Evolutionary conservation across 768 basidiomycete genomes (phyloP).

Genomic region (Thelephora ganbajun): DNA sequence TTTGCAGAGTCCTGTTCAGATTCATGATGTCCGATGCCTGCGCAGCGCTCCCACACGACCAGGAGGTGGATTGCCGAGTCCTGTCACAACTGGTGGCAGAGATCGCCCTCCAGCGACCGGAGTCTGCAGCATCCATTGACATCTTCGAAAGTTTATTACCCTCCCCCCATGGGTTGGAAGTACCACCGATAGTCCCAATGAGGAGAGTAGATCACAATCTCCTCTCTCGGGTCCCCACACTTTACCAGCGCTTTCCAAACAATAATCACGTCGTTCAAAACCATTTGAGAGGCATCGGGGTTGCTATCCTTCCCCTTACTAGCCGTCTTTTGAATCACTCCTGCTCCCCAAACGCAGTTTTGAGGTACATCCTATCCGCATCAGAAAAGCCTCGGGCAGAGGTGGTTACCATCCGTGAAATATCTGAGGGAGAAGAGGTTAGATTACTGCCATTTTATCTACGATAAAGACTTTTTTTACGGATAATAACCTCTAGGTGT

Average conservation of each 20-base stretch:
- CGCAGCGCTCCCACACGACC: constrained; percentile 34
- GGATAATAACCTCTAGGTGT: constrained; percentile 33
- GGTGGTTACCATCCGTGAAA: constrained; percentile 46
- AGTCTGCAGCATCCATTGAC: not conserved
- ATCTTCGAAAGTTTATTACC: not conserved
- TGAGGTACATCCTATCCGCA: constrained; percentile 36
- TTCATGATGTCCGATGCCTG: constrained; percentile 33
- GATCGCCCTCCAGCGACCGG: constrained; percentile 9
- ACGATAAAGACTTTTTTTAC: not conserved
- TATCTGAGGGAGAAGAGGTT: constrained; percentile 54
- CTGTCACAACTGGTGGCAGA: constrained; percentile 49
- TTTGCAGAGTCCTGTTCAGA: constrained; percentile 46
- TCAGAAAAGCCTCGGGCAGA: constrained; percentile 38
- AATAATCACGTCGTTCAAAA: constrained; percentile 75
- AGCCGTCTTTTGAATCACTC: constrained; percentile 80
- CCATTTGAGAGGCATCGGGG: constrained; percentile 53
- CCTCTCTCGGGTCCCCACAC: constrained; percentile 4
- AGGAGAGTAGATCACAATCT: too few relatives aligned
- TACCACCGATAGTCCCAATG: too few relatives aligned
- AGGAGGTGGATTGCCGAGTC: constrained; percentile 47
- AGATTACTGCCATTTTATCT: constrained; percentile 1
- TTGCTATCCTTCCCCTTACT: constrained; percentile 65
- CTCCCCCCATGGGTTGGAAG: not conserved
- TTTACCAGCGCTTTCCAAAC: constrained; percentile 58
- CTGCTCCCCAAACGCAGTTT: constrained; percentile 58